These are phyloP conservation scores for Puccinia coronata DNA, from an alignment of 1,284 basidiomycete species.

Conservation along the genomic window DNA sequence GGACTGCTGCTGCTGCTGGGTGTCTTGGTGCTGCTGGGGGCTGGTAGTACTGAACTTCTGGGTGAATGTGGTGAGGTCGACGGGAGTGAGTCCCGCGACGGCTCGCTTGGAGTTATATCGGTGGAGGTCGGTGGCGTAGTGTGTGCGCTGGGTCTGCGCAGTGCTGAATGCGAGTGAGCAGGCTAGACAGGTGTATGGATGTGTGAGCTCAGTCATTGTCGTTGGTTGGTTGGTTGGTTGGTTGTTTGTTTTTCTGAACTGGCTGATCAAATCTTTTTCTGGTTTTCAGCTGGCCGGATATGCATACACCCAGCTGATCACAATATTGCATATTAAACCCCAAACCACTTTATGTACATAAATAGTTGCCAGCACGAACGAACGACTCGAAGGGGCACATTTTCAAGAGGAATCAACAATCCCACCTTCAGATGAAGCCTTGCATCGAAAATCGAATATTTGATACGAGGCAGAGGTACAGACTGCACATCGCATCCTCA, in stretches of 20 bases:
- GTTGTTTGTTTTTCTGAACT: background rate
- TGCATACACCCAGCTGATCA: no score
- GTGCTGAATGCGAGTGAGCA: conserved; percentile 85
- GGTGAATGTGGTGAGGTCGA: conserved; percentile 77
- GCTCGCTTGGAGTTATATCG: conserved; percentile 98
- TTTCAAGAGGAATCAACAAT: no score
- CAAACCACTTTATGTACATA: no score
- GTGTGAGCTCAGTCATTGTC: conserved; percentile 16
- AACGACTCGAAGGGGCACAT: no score
- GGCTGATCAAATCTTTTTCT: no score
- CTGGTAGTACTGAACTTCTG: conserved; percentile 93
- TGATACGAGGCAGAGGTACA: no score
- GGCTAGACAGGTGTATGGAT: conserved; percentile 80
- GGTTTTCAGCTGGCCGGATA: no score
- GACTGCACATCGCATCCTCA: no score
- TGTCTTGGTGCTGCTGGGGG: conserved; percentile 59
- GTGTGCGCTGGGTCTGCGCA: conserved; percentile 81
- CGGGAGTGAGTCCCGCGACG: conserved; percentile 84
- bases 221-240: background rate
- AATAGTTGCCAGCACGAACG: no score
- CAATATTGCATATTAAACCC: no score
- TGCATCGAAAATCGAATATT: no score
- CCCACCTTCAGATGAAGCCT: no score
- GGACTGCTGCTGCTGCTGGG: background rate
- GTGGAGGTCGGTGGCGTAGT: conserved; percentile 93